Evolutionary conservation across 2,329 filamentous ascomycete genomes (phyloP).

Genomic region (Venturia carpophila): DNA sequence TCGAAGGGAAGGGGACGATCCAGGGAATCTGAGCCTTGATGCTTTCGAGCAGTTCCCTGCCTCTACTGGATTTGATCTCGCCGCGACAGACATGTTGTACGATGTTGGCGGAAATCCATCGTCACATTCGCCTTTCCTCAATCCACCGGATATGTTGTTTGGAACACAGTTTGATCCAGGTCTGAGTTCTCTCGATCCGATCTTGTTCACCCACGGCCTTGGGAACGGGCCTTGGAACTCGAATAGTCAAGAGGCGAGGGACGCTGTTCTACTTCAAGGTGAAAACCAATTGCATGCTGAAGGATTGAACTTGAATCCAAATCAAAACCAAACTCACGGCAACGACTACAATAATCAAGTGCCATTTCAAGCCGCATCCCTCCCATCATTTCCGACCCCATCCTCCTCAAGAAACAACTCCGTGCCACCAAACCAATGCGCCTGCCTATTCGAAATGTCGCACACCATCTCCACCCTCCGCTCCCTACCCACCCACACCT

Average conservation of each 20-base stretch:
- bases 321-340: background rate
- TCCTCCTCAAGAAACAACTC: slow-evolving; percentile 20
- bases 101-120: background rate
- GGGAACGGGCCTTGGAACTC: background rate
- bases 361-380: slow-evolving; percentile 15
- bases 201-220: background rate
- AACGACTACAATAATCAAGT: background rate
- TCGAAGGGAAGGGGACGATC: slow-evolving; percentile 26
- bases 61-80: background rate
- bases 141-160: background rate
- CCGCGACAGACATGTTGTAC: background rate
- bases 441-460: slow-evolving; percentile 41
- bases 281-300: background rate
- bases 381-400: slow-evolving; percentile 18
- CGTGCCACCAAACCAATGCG: slow-evolving; percentile 26
- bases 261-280: background rate
- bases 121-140: slow-evolving; percentile 1
- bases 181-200: background rate
- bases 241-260: background rate
- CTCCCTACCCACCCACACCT: slow-evolving; percentile 31
- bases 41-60: background rate
- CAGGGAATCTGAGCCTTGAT: background rate
- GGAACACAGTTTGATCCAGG: background rate
- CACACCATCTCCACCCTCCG: slow-evolving; percentile 37
- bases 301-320: background rate